Evolutionary conservation across 257 asterid genomes (phyloP).

Genomic region (Solanum stenotomum): DNA sequence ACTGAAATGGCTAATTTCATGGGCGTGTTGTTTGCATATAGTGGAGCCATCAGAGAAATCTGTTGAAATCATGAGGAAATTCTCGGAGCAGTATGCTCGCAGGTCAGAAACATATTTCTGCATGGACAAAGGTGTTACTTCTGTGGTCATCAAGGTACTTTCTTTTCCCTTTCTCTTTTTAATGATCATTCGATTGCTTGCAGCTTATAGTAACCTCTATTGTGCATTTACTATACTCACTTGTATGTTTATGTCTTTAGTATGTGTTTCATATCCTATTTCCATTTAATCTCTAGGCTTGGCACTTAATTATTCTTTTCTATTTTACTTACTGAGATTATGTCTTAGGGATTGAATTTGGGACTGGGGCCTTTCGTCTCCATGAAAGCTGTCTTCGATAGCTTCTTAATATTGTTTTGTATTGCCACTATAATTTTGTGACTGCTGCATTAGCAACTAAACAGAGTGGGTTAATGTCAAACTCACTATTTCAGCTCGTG

Average conservation of each 20-base stretch:
- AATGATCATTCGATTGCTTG: neutral
- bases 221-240: neutral
- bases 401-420: neutral
- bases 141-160: constrained; percentile 77
- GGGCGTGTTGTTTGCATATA: constrained; percentile 5
- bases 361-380: neutral
- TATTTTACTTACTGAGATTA: neutral
- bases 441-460: neutral
- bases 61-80: constrained; percentile 91
- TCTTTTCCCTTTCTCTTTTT: neutral
- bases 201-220: neutral
- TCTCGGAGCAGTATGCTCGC: constrained; percentile 94
- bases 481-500: neutral
- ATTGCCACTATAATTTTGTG: neutral
- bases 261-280: neutral
- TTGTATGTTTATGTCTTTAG: neutral
- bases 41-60: constrained; percentile 95
- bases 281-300: neutral
- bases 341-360: neutral
- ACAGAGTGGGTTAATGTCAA: neutral
- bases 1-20: neutral
- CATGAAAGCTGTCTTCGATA: neutral
- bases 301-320: neutral
- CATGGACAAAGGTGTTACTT: constrained; percentile 84
- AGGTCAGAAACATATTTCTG: constrained; percentile 83